Evolutionary conservation across 176 grass and related monocot species (phyloP), one percentile per base, ranked within the genome.

Genomic region (Ampelocalamus luodianensis): DNA sequence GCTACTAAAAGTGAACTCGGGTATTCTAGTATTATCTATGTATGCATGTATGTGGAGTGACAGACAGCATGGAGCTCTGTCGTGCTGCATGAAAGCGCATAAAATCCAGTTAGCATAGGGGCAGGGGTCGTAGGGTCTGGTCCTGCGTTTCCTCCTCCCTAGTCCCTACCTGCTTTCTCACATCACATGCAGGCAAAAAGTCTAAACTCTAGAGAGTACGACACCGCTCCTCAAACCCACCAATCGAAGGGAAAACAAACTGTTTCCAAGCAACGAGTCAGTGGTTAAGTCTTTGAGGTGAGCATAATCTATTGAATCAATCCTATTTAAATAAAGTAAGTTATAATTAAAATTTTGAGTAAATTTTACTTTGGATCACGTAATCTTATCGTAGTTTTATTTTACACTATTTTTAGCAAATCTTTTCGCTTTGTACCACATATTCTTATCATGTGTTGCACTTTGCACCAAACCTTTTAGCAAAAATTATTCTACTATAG

Each of bases 121-220:
- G 49, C 72, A 58, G 43, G 32, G 69, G 58, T 45, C 22, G 17
- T 43, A 68, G 70, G 7, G n/a, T 32, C 68, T 65, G 45, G 17
- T 77, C 46, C 51, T 72, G 55, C 43, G 16, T 76, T 68, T 53
- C 29, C 69, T 74, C 4, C 36, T 39, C 54, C 5, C 43, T 7
- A 32, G n/a, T n/a, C n/a, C n/a, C n/a, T n/a, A n/a, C 1, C 70
- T 27, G 59, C 76, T 49, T 37, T 82, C 64, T 72, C 71, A 29
- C 72, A 49, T 73, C 79, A 74, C 84, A 86, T 90, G 79, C 34
- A 76, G 8, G n/a, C 39, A 55, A 73, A 82, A 79, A 61, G 48
- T 83, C 84, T 82, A 71, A 86, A 49, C 29, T 29, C 29, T 29
- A 29, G 48, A 49, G n/a, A n/a, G n/a, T n/a, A n/a, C n/a, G n/a